Evolutionary conservation across 1,139 yeast species (phyloP).

Genomic region (Zygoascus hellenicus): DNA sequence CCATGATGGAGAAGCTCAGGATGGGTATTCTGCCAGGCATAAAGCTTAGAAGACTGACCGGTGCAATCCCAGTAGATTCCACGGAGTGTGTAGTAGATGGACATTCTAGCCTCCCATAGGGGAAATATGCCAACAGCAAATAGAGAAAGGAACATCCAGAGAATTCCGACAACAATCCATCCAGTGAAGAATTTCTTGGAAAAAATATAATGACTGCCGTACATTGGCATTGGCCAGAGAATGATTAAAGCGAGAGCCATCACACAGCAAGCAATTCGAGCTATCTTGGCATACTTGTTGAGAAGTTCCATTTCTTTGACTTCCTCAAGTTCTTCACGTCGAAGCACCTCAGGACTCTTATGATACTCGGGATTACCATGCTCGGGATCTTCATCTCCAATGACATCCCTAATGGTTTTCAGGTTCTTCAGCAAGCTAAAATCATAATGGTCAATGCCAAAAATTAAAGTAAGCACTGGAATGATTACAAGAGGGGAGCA

Average conservation of each 20-base stretch:
- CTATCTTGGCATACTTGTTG: conserved; percentile 28
- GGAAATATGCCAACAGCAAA: conserved; percentile 42
- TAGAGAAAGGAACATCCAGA: conserved; percentile 38
- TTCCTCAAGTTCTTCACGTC: conserved; percentile 16
- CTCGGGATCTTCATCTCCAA: conserved; percentile 12
- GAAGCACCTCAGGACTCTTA: conserved; percentile 14
- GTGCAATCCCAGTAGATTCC: conserved; percentile 81
- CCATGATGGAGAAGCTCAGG: conserved; percentile 14
- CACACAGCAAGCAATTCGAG: conserved; percentile 36
- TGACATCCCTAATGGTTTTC: conserved; percentile 22
- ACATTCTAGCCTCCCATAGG: conserved; percentile 43
- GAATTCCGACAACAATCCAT: conserved; percentile 38
- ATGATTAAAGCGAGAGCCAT: conserved; percentile 32
- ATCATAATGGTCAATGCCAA: conserved; percentile 67
- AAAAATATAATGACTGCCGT: conserved; percentile 41
- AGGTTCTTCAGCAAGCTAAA: conserved; percentile 51
- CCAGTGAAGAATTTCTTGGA: conserved; percentile 40
- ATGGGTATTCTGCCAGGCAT: conserved; percentile 58
- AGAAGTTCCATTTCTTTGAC: conserved; percentile 18
- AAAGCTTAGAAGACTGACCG: conserved; percentile 66
- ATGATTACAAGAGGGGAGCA: conserved; percentile 64
- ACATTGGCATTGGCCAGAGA: conserved; percentile 45
- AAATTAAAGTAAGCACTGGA: conserved; percentile 55
- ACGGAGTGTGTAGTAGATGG: conserved; percentile 55
- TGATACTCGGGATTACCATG: conserved; percentile 13